phyloP scores from a whole-genome alignment of 331 rosid genomes.

The Cucumis variabilis region DNA sequence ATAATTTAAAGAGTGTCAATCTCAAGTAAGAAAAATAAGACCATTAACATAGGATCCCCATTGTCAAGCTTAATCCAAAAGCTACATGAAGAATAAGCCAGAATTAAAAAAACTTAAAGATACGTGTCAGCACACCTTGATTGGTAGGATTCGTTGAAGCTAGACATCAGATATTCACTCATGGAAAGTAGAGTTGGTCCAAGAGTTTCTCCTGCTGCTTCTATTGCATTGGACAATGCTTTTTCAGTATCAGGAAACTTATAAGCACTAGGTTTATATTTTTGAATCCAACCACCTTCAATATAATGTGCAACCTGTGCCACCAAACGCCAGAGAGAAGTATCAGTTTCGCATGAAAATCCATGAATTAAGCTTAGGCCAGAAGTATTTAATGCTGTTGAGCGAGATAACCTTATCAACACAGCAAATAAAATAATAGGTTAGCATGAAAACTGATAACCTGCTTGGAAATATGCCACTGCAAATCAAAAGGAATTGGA shows the following conservation, averaged over 20 bases:
- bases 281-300: conserved; percentile 90
- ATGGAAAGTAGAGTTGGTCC: conserved; percentile 87
- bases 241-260: conserved; percentile 77
- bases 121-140: conserved; percentile 68
- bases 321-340: conserved; percentile 31
- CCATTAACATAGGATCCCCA: neutral
- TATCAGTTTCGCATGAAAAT: conserved; percentile 35
- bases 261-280: conserved; percentile 61
- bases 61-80: neutral
- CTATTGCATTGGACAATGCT: conserved; percentile 77
- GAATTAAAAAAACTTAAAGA: conserved; percentile 20
- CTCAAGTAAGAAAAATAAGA: neutral
- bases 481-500: conserved; percentile 88
- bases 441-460: conserved; percentile 51
- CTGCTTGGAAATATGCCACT: conserved; percentile 82
- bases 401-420: conserved; percentile 1
- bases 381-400: conserved; percentile 14
- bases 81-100: neutral
- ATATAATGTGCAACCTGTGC: conserved; percentile 73
- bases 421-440: neutral
- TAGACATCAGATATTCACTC: conserved; percentile 97
- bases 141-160: conserved; percentile 97
- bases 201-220: conserved; percentile 86
- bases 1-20: neutral
- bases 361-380: conserved; percentile 31